Evolutionary conservation across 768 basidiomycete genomes (phyloP), one percentile per base, ranked within the genome.

Genomic region (Saitozyma sp.): DNA sequence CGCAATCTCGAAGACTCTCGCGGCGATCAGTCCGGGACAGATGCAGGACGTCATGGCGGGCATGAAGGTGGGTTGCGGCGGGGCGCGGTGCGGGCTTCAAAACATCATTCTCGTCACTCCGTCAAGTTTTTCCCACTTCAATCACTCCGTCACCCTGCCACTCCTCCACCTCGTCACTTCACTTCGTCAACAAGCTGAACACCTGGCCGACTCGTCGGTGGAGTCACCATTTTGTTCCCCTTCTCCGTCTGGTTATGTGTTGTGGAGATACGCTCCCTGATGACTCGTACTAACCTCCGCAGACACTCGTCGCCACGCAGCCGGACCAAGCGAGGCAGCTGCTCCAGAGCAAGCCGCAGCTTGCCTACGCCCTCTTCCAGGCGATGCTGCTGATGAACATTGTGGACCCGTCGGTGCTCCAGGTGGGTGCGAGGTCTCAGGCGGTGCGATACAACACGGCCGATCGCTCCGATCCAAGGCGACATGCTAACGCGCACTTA

Each of bases 311-410:
- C 40, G 88, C 91, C 50, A 91, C 88, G 0, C 88, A 92, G 63
- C 92, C 94, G 9, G 92, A 95, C 55, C 89, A 93, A 80, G 94
- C 95, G 41, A 84, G 88, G 57, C 82, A 84, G 1, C 82, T 98
- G 45, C 84, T 99, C 50, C 82, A 86, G 29, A 83, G 87, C 16
- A 89, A 97, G 70, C 96, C 96, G 16, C 95, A 98, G 80, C 84
- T 96, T 6, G 89, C 92, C 1, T 98, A 97, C 78, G 96, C 96
- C 5, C 84, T 98, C 13, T 96, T 98, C 83, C 94, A 97, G 80
- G 89, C 91, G 0, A 85, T 99, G 66, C 82, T 98, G 9, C 81
- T 97, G 53, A 91, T 94, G 84, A 91, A 93, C 71, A 91, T 98
- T 16, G 90, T 98, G 46, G 93, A 97, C 67, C 85, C 90, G 3